Conservation (phyloP, 75 land plant genomes). For the Pseudotsuga menziesii region DNA sequence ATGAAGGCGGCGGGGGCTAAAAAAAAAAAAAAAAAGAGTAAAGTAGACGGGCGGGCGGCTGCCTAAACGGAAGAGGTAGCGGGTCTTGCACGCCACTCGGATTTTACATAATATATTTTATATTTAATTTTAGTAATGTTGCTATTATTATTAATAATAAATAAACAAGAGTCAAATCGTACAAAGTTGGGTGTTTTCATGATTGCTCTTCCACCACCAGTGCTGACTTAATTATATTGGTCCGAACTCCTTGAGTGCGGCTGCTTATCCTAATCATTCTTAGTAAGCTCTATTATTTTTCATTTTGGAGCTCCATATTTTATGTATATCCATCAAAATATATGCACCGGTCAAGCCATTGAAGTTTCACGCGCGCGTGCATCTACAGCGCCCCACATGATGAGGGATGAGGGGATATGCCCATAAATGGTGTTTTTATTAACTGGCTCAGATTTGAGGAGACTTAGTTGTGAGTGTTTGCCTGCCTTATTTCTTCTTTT, state of each 20-base stretch:
- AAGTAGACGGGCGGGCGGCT: background rate
- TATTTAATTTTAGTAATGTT: background rate
- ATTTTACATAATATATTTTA: too few species aligned
- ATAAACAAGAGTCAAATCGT: conserved; percentile 11
- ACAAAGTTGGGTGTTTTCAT: conserved; percentile 1
- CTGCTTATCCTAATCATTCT: conserved; percentile 9
- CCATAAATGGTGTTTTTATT: too few species aligned
- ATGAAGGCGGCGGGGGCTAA: background rate
- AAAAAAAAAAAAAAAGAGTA: background rate
- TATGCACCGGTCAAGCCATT: background rate
- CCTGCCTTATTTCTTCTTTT: background rate
- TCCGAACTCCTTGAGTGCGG: conserved; percentile 4
- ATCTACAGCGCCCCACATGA: background rate
- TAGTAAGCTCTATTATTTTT: background rate
- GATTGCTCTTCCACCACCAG: conserved; percentile 8
- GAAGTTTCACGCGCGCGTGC: conserved; percentile 11
- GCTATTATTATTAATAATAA: background rate
- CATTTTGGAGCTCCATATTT: background rate
- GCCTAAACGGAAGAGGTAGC: background rate
- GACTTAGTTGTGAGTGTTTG: background rate
- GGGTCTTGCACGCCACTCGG: conserved; percentile 16
- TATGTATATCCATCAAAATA: background rate
- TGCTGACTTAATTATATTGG: conserved; percentile 17
- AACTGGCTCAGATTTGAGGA: too few species aligned
- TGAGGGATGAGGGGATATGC: background rate